Evolutionary conservation across 176 grass and related monocot genomes (phyloP).

Genomic region (Carex scoparia): DNA sequence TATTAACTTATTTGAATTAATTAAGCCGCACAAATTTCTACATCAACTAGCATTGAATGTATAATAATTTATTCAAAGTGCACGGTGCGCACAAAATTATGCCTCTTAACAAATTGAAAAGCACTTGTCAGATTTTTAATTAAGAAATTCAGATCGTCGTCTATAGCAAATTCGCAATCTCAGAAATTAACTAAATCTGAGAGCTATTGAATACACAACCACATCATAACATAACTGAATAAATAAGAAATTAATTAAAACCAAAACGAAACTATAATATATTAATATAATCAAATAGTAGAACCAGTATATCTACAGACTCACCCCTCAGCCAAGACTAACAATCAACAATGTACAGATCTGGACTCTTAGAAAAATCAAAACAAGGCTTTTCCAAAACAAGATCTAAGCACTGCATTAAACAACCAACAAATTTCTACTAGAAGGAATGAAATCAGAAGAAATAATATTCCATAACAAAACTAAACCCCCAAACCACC

Average conservation of each 20-base stretch:
- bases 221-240: not conserved
- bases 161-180: not conserved
- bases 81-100: not conserved
- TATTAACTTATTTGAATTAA: not conserved
- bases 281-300: constrained; percentile 12
- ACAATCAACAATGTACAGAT: constrained; percentile 6
- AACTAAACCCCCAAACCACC: not conserved
- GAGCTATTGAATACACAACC: not conserved
- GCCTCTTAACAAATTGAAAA: not conserved
- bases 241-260: not conserved
- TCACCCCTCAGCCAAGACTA: not conserved
- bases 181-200: not conserved
- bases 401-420: constrained; percentile 45
- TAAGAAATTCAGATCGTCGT: not conserved
- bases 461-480: constrained; percentile 12
- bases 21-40: not conserved
- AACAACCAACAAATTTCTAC: constrained; percentile 34
- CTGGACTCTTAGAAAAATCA: not conserved
- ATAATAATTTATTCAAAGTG: not conserved
- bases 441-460: constrained; percentile 20
- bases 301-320: not conserved
- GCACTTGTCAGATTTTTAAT: not conserved
- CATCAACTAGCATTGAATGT: not conserved
- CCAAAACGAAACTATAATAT: not conserved
- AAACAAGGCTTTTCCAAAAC: not conserved